Conservation (phyloP, 2,329 filamentous ascomycete species). For the Knoxdaviesia proteae region DNA sequence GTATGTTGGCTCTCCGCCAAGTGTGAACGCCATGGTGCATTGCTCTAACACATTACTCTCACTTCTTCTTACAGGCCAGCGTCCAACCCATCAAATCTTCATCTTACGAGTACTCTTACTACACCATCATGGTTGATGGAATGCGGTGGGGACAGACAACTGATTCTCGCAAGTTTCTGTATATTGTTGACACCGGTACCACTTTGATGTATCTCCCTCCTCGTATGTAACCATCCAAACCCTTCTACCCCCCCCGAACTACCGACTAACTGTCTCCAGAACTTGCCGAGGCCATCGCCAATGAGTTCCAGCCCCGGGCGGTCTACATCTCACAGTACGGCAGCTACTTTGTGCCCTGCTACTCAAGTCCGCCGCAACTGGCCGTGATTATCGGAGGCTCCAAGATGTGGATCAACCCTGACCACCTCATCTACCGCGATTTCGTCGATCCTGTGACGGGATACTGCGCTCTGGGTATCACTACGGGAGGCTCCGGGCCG, state of each 20-base stretch:
- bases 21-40: not conserved
- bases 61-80: slow-evolving; percentile 16
- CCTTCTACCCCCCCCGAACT: not conserved
- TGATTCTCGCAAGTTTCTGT: slow-evolving; percentile 22
- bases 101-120: slow-evolving; percentile 23
- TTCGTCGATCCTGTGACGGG: slow-evolving; percentile 22
- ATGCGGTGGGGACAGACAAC: slow-evolving; percentile 21
- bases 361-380: slow-evolving; percentile 22
- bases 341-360: slow-evolving; percentile 26
- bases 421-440: slow-evolving; percentile 24
- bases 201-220: slow-evolving; percentile 28
- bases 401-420: slow-evolving; percentile 24
- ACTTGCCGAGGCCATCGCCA: slow-evolving; percentile 25
- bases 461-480: slow-evolving; percentile 25
- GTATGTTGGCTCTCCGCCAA: slow-evolving; percentile 12
- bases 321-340: slow-evolving; percentile 24
- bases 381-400: slow-evolving; percentile 21
- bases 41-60: slow-evolving; percentile 1
- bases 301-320: slow-evolving; percentile 23
- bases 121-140: slow-evolving; percentile 29
- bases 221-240: slow-evolving; percentile 12
- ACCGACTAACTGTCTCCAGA: slow-evolving; percentile 9
- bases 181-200: slow-evolving; percentile 30
- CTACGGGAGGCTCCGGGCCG: slow-evolving; percentile 21
- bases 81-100: slow-evolving; percentile 11